phyloP scores from a whole-genome alignment of 2,329 filamentous ascomycete genomes.

The Helotiales sp. region DNA sequence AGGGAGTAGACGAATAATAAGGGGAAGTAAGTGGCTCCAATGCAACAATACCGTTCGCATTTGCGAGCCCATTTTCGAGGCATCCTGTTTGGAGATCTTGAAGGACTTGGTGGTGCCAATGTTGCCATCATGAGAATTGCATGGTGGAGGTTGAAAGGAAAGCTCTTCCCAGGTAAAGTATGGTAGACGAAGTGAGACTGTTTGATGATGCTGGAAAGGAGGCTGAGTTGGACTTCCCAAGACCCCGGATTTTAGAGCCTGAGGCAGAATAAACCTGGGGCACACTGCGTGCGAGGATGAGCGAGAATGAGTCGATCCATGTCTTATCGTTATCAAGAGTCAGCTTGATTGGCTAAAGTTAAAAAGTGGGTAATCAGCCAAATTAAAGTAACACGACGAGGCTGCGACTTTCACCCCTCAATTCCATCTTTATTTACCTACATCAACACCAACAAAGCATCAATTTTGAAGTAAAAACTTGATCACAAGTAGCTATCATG shows the following conservation, averaged over 20 bases:
- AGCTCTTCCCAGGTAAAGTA: not conserved
- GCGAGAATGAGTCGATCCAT: conserved; percentile 5
- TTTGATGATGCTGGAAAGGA: conserved; percentile 7
- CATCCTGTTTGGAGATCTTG: conserved; percentile 50
- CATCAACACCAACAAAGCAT: not conserved
- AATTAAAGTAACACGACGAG: not conserved
- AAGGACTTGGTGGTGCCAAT: conserved; percentile 17
- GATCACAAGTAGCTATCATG: conserved; percentile 25
- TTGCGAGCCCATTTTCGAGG: conserved; percentile 66
- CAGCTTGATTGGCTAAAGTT: not conserved
- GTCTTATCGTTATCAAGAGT: conserved; percentile 6
- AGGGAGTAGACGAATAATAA: conserved; percentile 85
- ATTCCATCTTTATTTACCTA: not conserved
- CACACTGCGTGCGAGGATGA: too few relatives aligned
- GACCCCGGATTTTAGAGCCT: not conserved
- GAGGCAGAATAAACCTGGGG: not conserved
- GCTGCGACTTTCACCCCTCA: not conserved
- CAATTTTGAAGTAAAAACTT: not conserved
- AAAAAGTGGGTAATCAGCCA: not conserved
- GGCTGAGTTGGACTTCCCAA: conserved; percentile 7
- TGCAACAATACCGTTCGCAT: conserved; percentile 85
- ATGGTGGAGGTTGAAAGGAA: conserved; percentile 4
- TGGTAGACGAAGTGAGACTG: not conserved
- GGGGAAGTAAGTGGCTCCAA: conserved; percentile 80
- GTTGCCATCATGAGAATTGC: conserved; percentile 10